Percentiles rank a stretch among this genome's conserved stretches.
These are phyloP conservation scores for Conringia planisiliqua DNA, from an alignment of 345 rosid species.

Conservation along the genomic window DNA sequence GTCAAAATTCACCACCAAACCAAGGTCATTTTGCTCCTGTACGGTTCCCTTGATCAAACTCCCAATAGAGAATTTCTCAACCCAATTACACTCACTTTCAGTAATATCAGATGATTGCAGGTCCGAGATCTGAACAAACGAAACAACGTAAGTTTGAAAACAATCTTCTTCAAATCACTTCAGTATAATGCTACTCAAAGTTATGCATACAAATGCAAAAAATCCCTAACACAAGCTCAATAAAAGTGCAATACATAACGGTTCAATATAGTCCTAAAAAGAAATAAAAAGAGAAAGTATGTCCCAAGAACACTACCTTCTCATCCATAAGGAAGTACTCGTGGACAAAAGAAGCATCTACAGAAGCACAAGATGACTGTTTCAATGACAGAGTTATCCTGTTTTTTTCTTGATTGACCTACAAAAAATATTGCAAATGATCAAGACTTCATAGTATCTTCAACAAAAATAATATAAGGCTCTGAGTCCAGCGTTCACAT, in stretches of 20 bases:
- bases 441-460: conserved; percentile 8
- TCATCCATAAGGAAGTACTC: conserved; percentile 71
- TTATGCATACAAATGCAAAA: conserved; percentile 11
- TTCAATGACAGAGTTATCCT: conserved; percentile 78
- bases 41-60: conserved; percentile 64
- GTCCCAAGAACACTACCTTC: conserved; percentile 47
- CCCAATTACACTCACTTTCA: conserved; percentile 58
- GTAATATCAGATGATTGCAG: conserved; percentile 51
- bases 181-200: neutral
- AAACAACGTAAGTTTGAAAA: conserved; percentile 14
- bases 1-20: conserved; percentile 74
- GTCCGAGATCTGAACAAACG: conserved; percentile 58
- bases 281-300: neutral
- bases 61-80: conserved; percentile 70
- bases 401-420: conserved; percentile 68
- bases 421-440: conserved; percentile 18
- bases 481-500: conserved; percentile 37
- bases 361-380: conserved; percentile 84
- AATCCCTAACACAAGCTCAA: neutral
- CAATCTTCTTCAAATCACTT: neutral
- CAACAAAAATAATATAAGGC: conserved; percentile 5
- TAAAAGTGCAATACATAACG: neutral
- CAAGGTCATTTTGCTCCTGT: conserved; percentile 71
- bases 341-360: conserved; percentile 75
- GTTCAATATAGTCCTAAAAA: neutral